A percentile compares a stretch with the other conserved stretches of the same genome.
Conservation (phyloP, 192 early-diverging fungal genomes). For the Piromyces sp. region DNA sequence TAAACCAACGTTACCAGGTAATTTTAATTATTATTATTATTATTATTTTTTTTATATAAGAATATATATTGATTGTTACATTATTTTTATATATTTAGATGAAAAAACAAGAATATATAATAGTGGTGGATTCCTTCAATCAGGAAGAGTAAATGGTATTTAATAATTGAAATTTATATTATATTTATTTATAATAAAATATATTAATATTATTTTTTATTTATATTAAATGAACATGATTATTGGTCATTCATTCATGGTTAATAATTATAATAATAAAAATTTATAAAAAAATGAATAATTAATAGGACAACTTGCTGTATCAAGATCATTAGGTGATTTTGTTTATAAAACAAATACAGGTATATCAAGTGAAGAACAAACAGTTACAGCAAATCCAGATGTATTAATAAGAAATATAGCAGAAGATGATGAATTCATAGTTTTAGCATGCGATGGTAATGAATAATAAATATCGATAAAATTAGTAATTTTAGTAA, state of each 20-base stretch:
- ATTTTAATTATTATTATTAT: too few relatives aligned
- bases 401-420: slow-evolving; percentile 50
- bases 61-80: too few relatives aligned
- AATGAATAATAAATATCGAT: not conserved
- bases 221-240: too few relatives aligned
- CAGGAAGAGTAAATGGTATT: slow-evolving; percentile 89
- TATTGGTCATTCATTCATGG: too few relatives aligned
- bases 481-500: too few relatives aligned
- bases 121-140: slow-evolving; percentile 95
- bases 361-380: slow-evolving; percentile 57
- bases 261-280: not conserved
- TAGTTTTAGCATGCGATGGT: slow-evolving; percentile 95
- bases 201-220: too few relatives aligned
- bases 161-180: too few relatives aligned
- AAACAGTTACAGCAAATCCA: slow-evolving; percentile 85
- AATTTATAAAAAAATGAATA: not conserved
- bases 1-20: slow-evolving; percentile 71
- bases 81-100: slow-evolving; percentile 8
- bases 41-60: too few relatives aligned
- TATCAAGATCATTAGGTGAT: slow-evolving; percentile 93
- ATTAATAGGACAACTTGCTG: slow-evolving; percentile 54
- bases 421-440: slow-evolving; percentile 64
- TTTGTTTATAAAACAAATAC: slow-evolving; percentile 93
- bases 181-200: too few relatives aligned
- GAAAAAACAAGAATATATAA: slow-evolving; percentile 71